Evolutionary conservation across 2,329 filamentous ascomycete species (phyloP).

Genomic region (Trichophyton equinum): DNA sequence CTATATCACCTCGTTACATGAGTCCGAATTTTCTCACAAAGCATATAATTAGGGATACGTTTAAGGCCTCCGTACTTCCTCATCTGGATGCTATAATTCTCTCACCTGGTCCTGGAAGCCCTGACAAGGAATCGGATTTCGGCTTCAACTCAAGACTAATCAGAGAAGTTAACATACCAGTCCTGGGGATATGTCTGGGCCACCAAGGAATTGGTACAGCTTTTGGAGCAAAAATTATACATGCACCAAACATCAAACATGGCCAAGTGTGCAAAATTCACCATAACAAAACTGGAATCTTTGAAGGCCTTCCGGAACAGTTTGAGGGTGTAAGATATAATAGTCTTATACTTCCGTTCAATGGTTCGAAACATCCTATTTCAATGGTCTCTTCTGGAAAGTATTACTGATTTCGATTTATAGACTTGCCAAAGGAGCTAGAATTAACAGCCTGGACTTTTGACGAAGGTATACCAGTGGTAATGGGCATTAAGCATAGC

Average conservation of each 20-base stretch:
- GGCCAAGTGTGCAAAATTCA: slow-evolving; percentile 62
- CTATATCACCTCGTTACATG: neutral
- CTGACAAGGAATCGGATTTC: slow-evolving; percentile 58
- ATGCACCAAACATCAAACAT: slow-evolving; percentile 62
- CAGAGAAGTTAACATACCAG: slow-evolving; percentile 54
- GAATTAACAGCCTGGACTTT: slow-evolving; percentile 12
- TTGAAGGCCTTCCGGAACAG: slow-evolving; percentile 40
- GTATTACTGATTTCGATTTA: neutral
- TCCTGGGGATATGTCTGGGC: slow-evolving; percentile 78
- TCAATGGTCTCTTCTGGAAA: neutral
- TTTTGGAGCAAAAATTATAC: slow-evolving; percentile 54
- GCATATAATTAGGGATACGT: slow-evolving; percentile 13
- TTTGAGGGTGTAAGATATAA: slow-evolving; percentile 13
- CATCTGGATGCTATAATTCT: slow-evolving; percentile 76
- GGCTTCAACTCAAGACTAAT: slow-evolving; percentile 71
- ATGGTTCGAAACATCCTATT: slow-evolving; percentile 1
- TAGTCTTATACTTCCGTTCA: slow-evolving; percentile 10
- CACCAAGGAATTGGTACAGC: slow-evolving; percentile 68
- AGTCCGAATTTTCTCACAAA: neutral
- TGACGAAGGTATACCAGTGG: slow-evolving; percentile 10
- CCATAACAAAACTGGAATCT: slow-evolving; percentile 52
- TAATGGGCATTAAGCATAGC: slow-evolving; percentile 11
- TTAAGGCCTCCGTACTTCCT: slow-evolving; percentile 38
- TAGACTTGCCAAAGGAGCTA: slow-evolving; percentile 10
- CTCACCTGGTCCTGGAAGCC: slow-evolving; percentile 80